These are phyloP conservation scores for Zygoascus hellenicus DNA, from an alignment of 1,139 yeast genomes.

Conservation along the genomic window DNA sequence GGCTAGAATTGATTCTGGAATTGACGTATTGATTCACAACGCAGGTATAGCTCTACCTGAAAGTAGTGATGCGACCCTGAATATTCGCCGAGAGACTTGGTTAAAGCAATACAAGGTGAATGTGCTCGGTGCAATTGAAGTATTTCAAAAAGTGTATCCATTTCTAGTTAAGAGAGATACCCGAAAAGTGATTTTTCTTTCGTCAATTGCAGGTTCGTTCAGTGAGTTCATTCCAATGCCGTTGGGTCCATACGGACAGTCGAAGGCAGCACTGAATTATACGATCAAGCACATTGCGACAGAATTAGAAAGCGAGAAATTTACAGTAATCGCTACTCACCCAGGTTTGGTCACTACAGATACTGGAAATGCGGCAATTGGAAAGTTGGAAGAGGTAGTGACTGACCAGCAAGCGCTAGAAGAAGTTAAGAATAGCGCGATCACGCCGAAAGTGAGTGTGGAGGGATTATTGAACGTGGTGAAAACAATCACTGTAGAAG, in stretches of 20 bases:
- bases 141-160: slow-evolving; percentile 22
- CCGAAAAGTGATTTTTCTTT: slow-evolving; percentile 23
- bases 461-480: slow-evolving; percentile 11
- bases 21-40: slow-evolving; percentile 50
- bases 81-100: slow-evolving; percentile 29
- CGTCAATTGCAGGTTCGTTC: slow-evolving; percentile 29
- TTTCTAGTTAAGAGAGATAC: slow-evolving; percentile 20
- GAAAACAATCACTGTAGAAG: slow-evolving; percentile 10
- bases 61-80: slow-evolving; percentile 13
- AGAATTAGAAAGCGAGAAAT: slow-evolving; percentile 26
- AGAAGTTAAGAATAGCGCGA: background rate
- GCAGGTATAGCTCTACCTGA: slow-evolving; percentile 35
- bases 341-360: slow-evolving; percentile 36
- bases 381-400: slow-evolving; percentile 5
- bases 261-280: slow-evolving; percentile 37
- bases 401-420: background rate
- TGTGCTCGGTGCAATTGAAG: slow-evolving; percentile 33
- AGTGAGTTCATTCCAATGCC: slow-evolving; percentile 17
- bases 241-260: slow-evolving; percentile 32
- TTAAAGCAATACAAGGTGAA: slow-evolving; percentile 29
- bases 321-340: slow-evolving; percentile 28
- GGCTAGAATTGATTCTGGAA: slow-evolving; percentile 14
- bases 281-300: slow-evolving; percentile 23
- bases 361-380: slow-evolving; percentile 20
- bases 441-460: slow-evolving; percentile 12